Base-by-base conservation (phyloP, 169 alveolate genomes). In the Eimeria sp. region DNA sequence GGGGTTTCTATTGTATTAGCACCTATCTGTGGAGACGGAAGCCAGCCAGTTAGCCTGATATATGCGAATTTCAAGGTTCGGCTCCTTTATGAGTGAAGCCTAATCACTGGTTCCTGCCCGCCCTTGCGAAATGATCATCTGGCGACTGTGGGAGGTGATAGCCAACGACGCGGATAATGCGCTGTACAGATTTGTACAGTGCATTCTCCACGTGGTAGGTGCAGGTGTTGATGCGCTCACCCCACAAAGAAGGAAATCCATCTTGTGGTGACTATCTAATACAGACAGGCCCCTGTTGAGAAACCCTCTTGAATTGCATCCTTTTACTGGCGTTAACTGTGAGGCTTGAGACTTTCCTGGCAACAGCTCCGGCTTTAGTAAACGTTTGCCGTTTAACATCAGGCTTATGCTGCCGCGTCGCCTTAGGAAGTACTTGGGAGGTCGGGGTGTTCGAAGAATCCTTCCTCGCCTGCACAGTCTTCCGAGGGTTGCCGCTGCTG, bases 361-460 rank as follows among this genome's bases (percentile, higher is more conserved):
- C 2, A 73, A 27, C 13, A 30, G 83, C 83, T 73, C 34, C 16
- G 1, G 30, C 51, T 73, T 18, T 40, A 30, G 57, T 10, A 16
- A 6, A 30, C 16, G 51, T 30, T 5, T 40, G 34, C 30, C 40
- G 30, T 40, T 73, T 27, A 73, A 73, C 57, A 40, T 73, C 27
- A 27, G 82, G 51, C 11, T 27, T 34, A 40, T 34, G 54, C 13
- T 30, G 82, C 51, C 16, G 0, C 49, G 13, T 72, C 27, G 22
- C 51, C 30, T 72, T 47, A 70, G 43, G 75, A 67, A 73, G 45
- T 18, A 40, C 3, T 18, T 0, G 91, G 91, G 20, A 83, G 91
- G 76, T 83, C 91, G 2, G 70, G 91, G 57, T 83, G 91, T 9
- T 83, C 91, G 51, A 83, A 54, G 91, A 83, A 83, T n/a, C 73